Conservation (phyloP, 2,329 filamentous ascomycete species). For the Thermoascus crustaceus region DNA sequence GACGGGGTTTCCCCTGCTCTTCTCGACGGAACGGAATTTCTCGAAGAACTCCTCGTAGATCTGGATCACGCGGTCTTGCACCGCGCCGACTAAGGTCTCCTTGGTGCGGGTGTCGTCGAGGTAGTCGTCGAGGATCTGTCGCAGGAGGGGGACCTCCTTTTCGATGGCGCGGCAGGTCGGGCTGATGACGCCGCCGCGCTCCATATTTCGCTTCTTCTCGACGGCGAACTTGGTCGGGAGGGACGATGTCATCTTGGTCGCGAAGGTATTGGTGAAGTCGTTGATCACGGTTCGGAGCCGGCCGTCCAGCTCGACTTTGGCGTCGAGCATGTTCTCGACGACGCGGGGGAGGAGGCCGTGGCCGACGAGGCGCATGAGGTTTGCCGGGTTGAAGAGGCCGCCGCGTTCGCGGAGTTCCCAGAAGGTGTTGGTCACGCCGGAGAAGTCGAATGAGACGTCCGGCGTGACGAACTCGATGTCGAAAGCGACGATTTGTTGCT, state of each 20-base stretch:
- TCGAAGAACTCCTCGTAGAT: conserved; percentile 59
- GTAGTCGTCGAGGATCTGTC: conserved; percentile 53
- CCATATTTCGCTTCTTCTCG: conserved; percentile 30
- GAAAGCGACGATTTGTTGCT: conserved; percentile 91
- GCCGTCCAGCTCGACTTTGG: conserved; percentile 59
- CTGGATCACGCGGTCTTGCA: conserved; percentile 55
- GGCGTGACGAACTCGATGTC: conserved; percentile 74
- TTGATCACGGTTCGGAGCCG: conserved; percentile 56
- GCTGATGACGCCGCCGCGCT: conserved; percentile 34
- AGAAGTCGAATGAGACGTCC: conserved; percentile 59
- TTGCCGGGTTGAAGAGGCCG: conserved; percentile 57
- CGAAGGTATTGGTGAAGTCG: conserved; percentile 55
- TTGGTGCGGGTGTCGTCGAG: conserved; percentile 57
- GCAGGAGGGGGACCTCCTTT: conserved; percentile 49
- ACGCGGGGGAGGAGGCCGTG: conserved; percentile 55
- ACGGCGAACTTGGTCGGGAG: conserved; percentile 33
- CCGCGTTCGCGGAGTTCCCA: conserved; percentile 59
- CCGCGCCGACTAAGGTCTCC: conserved; percentile 58
- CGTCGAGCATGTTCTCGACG: conserved; percentile 64
- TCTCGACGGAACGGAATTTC: conserved; percentile 35
- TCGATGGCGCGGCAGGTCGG: conserved; percentile 49
- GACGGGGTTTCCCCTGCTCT: conserved; percentile 24
- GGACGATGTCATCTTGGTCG: conserved; percentile 47
- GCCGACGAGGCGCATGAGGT: conserved; percentile 52
- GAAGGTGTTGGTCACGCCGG: conserved; percentile 57